phyloP scores from a whole-genome alignment of 2,329 filamentous ascomycete genomes.

The Colletotrichum karsti region DNA sequence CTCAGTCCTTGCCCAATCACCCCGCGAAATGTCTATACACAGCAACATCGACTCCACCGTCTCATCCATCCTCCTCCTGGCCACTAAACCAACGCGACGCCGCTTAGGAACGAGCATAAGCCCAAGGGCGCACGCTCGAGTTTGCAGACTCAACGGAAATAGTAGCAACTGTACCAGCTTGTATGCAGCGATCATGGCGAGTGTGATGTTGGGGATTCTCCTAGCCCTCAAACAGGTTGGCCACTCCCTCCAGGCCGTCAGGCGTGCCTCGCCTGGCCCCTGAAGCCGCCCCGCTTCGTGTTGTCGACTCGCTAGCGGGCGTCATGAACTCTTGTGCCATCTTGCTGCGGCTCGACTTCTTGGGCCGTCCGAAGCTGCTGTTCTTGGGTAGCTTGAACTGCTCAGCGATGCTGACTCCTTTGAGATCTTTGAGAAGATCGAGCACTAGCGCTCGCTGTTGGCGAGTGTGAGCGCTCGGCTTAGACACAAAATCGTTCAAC shows the following conservation, averaged over 20 bases:
- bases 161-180: too few species aligned
- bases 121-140: too few species aligned
- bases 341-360: constrained; percentile 59
- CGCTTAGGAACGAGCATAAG: too few species aligned
- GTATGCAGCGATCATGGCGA: too few species aligned
- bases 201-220: background rate
- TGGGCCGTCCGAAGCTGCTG: constrained; percentile 48
- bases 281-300: constrained; percentile 35
- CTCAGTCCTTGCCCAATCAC: background rate
- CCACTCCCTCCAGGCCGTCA: constrained; percentile 63
- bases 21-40: background rate
- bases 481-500: constrained; percentile 68
- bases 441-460: constrained; percentile 84
- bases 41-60: background rate
- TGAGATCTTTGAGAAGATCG: constrained; percentile 84
- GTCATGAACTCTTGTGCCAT: constrained; percentile 75
- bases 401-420: constrained; percentile 92
- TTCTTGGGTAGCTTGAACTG: constrained; percentile 82
- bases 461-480: constrained; percentile 69
- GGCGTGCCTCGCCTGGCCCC: constrained; percentile 49
- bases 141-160: too few species aligned
- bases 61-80: background rate
- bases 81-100: too few species aligned
- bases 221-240: constrained; percentile 56
- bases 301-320: constrained; percentile 38